Evolutionary conservation across 768 basidiomycete genomes (phyloP), one percentile per base, ranked within the genome.

Genomic region (Amanita inopinata): DNA sequence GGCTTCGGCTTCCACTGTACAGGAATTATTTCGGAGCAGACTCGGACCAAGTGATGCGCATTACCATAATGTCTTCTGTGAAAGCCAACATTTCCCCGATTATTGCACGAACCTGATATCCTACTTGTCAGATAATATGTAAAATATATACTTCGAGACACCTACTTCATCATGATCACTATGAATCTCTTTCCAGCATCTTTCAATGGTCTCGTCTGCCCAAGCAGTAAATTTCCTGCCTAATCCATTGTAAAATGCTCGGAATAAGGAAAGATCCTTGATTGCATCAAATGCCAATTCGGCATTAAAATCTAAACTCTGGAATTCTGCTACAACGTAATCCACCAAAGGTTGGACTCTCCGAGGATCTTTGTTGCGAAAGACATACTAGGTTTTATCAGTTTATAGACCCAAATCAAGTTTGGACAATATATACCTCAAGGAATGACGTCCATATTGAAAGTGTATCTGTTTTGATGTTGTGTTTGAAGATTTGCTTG

Each of bases 201-300:
- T 67, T 12, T 74, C 67, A 19, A 88, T 63, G 10, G 78, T 72
- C 24, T 76, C 70, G 43, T 86, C 76, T 5, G 73, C 65, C 90
- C 90, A 93, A 1, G 85, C 70, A 5, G 71, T 61, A 55, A 90
- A 93, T 50, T 87, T 86, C 70, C 88, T 81, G 11, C 78, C 78
- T 3, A 89, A 66, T 43, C 79, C 78, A 53, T 84, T 76, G 47
- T 82, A 80, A 51, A 85, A 75, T 0, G 78, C 74, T 17, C 80
- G 67, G 62, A 81, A 78, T 45, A 87, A 67, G 14, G 77, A 73
- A 5, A 83, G 63, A 15, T 78, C 65, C 51, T 88, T 85, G 30
- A 81, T 67, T 5, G 78, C 77, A 53, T 89, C 85, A 56, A 90
- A 86, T 4, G 90, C 82, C 28, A 86, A 78, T 55, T 90, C 87